Evolutionary conservation across 164 flowering plant genomes (phyloP), one percentile per base, ranked within the genome.

Genomic region (Nymphaea colorata): DNA sequence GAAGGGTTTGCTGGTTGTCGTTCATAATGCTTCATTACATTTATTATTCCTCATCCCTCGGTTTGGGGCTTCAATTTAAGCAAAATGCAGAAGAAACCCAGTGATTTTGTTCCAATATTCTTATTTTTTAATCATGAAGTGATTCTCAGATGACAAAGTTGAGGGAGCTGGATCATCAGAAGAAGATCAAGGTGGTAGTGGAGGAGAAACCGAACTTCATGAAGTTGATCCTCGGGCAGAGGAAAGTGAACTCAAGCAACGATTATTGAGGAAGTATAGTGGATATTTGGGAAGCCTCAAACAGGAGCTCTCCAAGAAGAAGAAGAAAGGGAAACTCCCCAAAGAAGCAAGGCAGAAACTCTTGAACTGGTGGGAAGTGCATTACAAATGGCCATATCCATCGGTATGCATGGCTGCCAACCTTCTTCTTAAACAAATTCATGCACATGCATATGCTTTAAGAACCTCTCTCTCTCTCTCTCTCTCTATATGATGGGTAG

Each of bases 331-430:
- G 11, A 90, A 90, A 69, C 84, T 90, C 3, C 97, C 97, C 47
- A 90, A 90, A 80, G 97, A 90, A 4, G 97, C 97, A 15, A 72
- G 97, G 60, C 97, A 88, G 70, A 90, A 88, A 83, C 81, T 90
- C 5, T 87, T 90, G 64, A 82, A 73, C 71, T 90, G 97, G 97
- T 90, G 97, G 97, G 97, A 88, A 68, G 65, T 84, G 25, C 96
- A 90, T 75, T 88, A 90, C 79, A 90, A 88, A 75, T 90, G 96
- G 96, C 96, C 96, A 5, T 90, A 90, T 72, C 97, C 97, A 51
- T 88, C 97, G 67, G 97, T 90, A 82, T 15, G 73, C 59, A 47
- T 25, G 36, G 36, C 18, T 43, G 43, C 18, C 36, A 43, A 51
- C 14, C 14, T 15, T 5, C 14, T 5, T 15, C 14, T 15, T 51